Base-by-base conservation (phyloP, 768 basidiomycete species). In the Lactarius quietus region DNA sequence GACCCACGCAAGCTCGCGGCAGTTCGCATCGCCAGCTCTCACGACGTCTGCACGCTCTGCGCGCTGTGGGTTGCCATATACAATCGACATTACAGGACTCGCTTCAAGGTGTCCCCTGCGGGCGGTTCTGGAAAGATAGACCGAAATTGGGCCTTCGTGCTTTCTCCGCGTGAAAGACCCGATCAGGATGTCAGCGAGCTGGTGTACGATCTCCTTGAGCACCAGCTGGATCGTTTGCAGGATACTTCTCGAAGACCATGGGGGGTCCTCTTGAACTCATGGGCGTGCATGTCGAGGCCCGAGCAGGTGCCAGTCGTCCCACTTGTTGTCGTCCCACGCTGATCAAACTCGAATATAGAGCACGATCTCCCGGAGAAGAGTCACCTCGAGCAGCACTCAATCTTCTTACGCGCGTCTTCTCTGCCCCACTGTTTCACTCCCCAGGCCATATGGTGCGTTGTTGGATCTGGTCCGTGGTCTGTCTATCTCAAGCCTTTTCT, bases 171-270 rank as follows among this genome's bases (percentile, higher is more conserved):
- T 5, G 65, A 62, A n/a, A 45, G 65, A 36, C 65, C 65, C 45
- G 56, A 66, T 43, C 65, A 62, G 33, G 65, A 66, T n/a, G 57
- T 66, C 1, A 29, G 65, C 61, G 65, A 66, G 29, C n/a, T 66
- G 39, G 65, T 62, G 39, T 59, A 54, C 52, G 53, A 53, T 14
- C 61, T 66, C 20, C 65, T 66, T 29, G 65, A 66, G 39, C 39
- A 66, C 10, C 61, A 66, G 61, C 20, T 66, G 57, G 38, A 31
- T 28, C 17, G 6, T 41, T 61, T 66, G 10, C 56, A 53, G 38
- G 60, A 62, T 36, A 15, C 39, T 1, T 45, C 65, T 4, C 33
- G 36, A 9, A n/a, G n/a, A 35, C 17, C 41, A 4, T 66, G 51
- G 65, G 41, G 38, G 6, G 33, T 9, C 51, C 1, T 57, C 17